These are phyloP conservation scores for Teratosphaeria gauchensis DNA, from an alignment of 2,329 filamentous ascomycete genomes.

Conservation along the genomic window DNA sequence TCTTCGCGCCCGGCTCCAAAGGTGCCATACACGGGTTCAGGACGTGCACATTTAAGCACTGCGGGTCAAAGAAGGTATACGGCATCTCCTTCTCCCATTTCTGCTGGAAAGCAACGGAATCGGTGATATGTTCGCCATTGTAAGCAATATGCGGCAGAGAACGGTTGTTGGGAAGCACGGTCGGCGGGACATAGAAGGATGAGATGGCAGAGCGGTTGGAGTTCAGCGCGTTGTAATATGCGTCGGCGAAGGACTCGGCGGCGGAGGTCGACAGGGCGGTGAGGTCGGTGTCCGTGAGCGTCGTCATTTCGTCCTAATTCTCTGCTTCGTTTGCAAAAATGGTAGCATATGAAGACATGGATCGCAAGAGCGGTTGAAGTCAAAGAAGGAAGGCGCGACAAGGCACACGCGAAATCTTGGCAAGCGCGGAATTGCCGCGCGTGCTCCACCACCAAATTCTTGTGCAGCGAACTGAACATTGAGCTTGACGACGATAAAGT, in stretches of 20 bases:
- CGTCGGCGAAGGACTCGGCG: constrained; percentile 60
- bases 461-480: neutral
- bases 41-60: constrained; percentile 67
- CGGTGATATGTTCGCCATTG: constrained; percentile 61
- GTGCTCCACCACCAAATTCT: neutral
- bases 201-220: constrained; percentile 47
- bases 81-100: constrained; percentile 60
- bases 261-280: constrained; percentile 39
- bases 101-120: constrained; percentile 55
- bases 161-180: constrained; percentile 43
- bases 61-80: constrained; percentile 59
- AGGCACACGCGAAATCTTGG: neutral
- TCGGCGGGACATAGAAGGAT: constrained; percentile 60
- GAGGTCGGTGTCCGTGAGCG: constrained; percentile 22
- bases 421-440: neutral
- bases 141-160: constrained; percentile 59
- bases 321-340: neutral
- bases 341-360: neutral
- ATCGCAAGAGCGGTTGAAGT: neutral
- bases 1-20: constrained; percentile 14
- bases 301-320: constrained; percentile 9
- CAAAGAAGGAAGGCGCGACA: neutral
- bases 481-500: constrained; percentile 4
- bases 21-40: constrained; percentile 49
- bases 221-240: constrained; percentile 68